phyloP scores from a whole-genome alignment of 106 monocot species.

The Allium sativum region DNA sequence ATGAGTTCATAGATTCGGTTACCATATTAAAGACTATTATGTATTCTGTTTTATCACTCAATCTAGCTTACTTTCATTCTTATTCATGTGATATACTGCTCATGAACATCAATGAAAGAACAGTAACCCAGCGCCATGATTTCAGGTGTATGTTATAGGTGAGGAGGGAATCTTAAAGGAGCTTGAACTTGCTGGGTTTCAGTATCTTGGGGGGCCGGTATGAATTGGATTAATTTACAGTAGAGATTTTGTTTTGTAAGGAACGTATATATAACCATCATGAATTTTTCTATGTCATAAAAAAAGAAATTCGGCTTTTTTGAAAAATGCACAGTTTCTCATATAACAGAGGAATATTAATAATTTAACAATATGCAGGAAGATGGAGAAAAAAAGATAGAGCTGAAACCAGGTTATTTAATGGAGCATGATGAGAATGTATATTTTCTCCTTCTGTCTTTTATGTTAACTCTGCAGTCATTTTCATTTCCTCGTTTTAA shows the following conservation, averaged over 20 bases:
- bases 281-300: not conserved
- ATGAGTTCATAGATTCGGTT: not conserved
- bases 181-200: conserved; percentile 93
- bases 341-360: not conserved
- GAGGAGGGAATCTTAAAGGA: conserved; percentile 97
- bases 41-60: not conserved
- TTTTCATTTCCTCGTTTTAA: not conserved
- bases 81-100: not conserved
- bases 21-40: not conserved
- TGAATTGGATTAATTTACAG: not conserved
- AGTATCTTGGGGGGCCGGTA: conserved; percentile 97
- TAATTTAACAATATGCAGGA: conserved; percentile 42
- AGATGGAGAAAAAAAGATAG: conserved; percentile 90
- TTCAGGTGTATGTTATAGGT: conserved; percentile 96
- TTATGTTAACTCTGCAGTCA: too few species aligned
- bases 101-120: not conserved
- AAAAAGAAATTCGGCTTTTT: not conserved
- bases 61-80: not conserved
- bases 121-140: not conserved
- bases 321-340: not conserved
- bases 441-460: conserved; percentile 9
- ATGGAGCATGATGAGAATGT: conserved; percentile 96
- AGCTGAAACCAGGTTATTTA: conserved; percentile 83
- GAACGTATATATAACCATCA: too few species aligned
- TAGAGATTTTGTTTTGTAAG: too few species aligned